phyloP scores from a whole-genome alignment of 805 yeast species.

The Kluyveromyces aestuarii region DNA sequence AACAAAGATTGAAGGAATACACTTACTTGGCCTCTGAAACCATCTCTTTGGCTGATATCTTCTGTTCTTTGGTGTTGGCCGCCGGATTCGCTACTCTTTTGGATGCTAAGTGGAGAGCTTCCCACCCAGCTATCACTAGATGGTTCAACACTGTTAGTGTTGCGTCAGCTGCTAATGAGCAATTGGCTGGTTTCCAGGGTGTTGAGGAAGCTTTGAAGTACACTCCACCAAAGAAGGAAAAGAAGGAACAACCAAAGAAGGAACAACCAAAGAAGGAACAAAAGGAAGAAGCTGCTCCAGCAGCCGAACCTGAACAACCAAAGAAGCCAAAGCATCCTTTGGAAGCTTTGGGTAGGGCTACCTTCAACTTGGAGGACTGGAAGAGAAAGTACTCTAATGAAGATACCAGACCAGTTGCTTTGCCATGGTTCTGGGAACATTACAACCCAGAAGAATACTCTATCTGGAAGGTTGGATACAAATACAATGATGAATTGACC shows the following conservation, averaged over 20 bases:
- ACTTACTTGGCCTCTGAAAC: constrained; percentile 73
- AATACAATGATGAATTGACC: constrained; percentile 94
- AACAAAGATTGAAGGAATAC: constrained; percentile 49
- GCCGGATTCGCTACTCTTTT: constrained; percentile 38
- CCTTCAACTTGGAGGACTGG: constrained; percentile 73
- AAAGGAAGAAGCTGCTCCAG: constrained; percentile 30
- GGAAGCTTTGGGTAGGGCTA: constrained; percentile 63
- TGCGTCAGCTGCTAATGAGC: constrained; percentile 39
- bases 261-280: constrained; percentile 29
- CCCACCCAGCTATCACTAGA: constrained; percentile 57
- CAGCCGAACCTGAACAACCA: constrained; percentile 31
- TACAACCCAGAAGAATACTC: constrained; percentile 89
- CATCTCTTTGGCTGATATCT: constrained; percentile 33
- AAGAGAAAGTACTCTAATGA: constrained; percentile 92
- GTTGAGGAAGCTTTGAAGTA: constrained; percentile 47
- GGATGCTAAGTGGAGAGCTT: constrained; percentile 55
- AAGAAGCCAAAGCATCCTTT: constrained; percentile 89
- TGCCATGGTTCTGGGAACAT: constrained; percentile 96
- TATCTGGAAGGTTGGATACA: constrained; percentile 86
- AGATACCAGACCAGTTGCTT: constrained; percentile 84
- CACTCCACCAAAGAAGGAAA: constrained; percentile 68
- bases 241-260: constrained; percentile 34
- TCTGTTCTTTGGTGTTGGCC: constrained; percentile 13
- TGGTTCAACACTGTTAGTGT: constrained; percentile 57
- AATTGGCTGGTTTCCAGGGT: constrained; percentile 44